phyloP scores from a whole-genome alignment of 2,329 filamentous ascomycete species.

The Leptographium radiaticola region DNA sequence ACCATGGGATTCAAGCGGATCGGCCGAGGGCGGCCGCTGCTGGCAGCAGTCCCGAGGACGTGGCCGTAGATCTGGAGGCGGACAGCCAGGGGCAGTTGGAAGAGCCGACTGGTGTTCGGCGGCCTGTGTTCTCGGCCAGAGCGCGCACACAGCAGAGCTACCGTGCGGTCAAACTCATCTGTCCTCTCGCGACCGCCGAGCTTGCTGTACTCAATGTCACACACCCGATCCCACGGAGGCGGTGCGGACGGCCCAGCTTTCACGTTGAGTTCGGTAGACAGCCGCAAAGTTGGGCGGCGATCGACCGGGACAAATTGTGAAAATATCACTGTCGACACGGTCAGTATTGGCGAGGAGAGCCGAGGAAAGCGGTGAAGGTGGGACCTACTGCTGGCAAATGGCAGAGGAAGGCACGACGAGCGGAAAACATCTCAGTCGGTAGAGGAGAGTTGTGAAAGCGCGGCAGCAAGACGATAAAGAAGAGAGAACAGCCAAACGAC shows the following conservation, averaged over 20 bases:
- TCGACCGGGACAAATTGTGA: not conserved
- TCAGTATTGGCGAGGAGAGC: not conserved
- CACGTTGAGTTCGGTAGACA: not conserved
- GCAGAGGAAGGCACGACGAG: not conserved
- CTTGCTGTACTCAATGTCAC: slow-evolving; percentile 2
- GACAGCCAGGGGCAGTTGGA: not conserved
- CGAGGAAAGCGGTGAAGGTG: not conserved
- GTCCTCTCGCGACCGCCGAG: not conserved
- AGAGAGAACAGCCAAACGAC: too few relatives aligned
- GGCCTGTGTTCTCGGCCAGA: not conserved
- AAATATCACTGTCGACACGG: not conserved
- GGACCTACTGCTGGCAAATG: not conserved
- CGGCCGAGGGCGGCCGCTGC: not conserved
- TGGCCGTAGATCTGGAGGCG: not conserved
- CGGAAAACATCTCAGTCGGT: not conserved
- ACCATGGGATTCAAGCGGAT: slow-evolving; percentile 16
- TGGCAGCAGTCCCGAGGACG: not conserved
- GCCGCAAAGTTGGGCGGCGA: not conserved
- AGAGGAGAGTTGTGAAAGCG: not conserved
- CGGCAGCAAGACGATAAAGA: too few relatives aligned
- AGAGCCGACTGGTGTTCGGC: not conserved
- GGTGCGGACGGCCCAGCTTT: not conserved
- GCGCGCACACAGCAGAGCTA: not conserved
- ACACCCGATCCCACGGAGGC: slow-evolving; percentile 8
- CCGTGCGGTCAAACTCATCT: not conserved